Base-by-base conservation (phyloP, 192 early-diverging fungal genomes). In the Pilaira anomala region DNA sequence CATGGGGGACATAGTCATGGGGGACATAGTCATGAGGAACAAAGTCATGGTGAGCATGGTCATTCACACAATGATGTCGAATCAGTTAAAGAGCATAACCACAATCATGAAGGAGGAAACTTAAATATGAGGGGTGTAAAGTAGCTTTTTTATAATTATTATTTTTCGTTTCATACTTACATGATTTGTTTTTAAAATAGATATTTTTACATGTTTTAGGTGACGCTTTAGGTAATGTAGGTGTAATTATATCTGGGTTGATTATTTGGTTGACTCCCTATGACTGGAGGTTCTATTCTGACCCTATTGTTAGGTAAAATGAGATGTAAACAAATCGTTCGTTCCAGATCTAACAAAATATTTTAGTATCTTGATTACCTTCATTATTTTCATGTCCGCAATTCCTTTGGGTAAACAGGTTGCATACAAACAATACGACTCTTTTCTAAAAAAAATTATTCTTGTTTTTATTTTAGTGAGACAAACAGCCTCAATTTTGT, bases 131-230 rank as follows among this genome's bases (percentile, higher is more conserved):
- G 55, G 25, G 85, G 83, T 1, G 77, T 73, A 63, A 63, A 36
- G 33, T 36, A 36, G n/a, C 11, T 36, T 36, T 5, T 36, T 36
- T 36, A 36, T 45, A 22, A 42, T 12, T 39, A 60, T 24, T 24
- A 13, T 26, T 52, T 2, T n/a, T 24, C 13, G 1, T 29, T 7
- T 14, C 30, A 60, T 44, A 44, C 40, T 41, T 25, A 60, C 25
- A 11, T 7, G 6, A 29, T n/a, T n/a, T n/a, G n/a, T n/a, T 3
- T 12, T 49, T 21, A 36, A 22, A 7, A n/a, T 46, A 73, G 71
- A 58, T 98, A 11, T 94, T 94, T 76, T 74, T 98, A 41, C 93
- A 98, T 76, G 88, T 95, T 26, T 72, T 95, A 16, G 93, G 95
- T 48, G 95, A 97, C 72, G 88, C 91, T 3, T 78, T 96, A 16